Evolutionary conservation across 805 yeast genomes (phyloP).

Genomic region (Ogataea parapolymorpha): DNA sequence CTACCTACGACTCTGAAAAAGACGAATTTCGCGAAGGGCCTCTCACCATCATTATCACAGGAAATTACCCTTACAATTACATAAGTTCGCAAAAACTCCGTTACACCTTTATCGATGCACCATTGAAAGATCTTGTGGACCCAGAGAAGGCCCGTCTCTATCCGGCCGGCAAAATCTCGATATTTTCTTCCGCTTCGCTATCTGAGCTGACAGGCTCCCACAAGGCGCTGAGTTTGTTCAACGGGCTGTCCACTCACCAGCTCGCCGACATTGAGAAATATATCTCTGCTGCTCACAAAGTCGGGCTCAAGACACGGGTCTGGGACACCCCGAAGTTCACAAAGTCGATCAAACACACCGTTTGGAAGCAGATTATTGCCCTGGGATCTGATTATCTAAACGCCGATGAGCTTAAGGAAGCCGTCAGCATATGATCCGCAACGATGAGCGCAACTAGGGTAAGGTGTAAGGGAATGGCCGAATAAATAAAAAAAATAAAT

Average conservation of each 20-base stretch:
- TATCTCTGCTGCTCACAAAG: slow-evolving; percentile 40
- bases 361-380: slow-evolving; percentile 48
- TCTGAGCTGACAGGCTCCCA: slow-evolving; percentile 18
- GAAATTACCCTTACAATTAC: slow-evolving; percentile 51
- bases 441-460: background rate
- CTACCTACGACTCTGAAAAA: slow-evolving; percentile 40
- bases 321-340: slow-evolving; percentile 80
- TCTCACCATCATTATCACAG: slow-evolving; percentile 59
- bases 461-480: background rate
- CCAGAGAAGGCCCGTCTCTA: slow-evolving; percentile 14
- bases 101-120: slow-evolving; percentile 53
- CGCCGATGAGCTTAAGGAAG: slow-evolving; percentile 51
- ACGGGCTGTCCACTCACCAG: slow-evolving; percentile 37
- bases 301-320: slow-evolving; percentile 53
- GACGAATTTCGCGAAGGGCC: slow-evolving; percentile 46
- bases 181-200: slow-evolving; percentile 26
- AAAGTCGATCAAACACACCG: slow-evolving; percentile 36
- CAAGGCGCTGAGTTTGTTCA: slow-evolving; percentile 10
- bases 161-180: slow-evolving; percentile 21
- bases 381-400: slow-evolving; percentile 56
- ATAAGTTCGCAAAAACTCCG: slow-evolving; percentile 26
- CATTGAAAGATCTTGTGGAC: slow-evolving; percentile 31
- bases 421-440: slow-evolving; percentile 6
- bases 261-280: slow-evolving; percentile 23
- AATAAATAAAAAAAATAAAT: background rate